Evolutionary conservation across 2,329 filamentous ascomycete species (phyloP).

Genomic region (Ceratocystis variospora): DNA sequence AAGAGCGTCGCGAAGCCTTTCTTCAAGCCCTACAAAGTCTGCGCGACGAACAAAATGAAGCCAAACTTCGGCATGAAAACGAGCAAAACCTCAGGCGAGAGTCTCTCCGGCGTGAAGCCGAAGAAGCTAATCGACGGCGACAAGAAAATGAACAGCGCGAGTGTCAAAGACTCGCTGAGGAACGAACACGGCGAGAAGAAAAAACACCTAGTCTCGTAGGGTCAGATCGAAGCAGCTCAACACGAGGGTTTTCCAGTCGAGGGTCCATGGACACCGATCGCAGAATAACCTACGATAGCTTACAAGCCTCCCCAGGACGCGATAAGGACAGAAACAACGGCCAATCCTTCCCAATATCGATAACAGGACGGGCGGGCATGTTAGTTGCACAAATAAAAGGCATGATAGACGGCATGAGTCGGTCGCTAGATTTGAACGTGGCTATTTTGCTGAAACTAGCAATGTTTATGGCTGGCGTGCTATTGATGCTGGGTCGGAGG

Average conservation of each 20-base stretch:
- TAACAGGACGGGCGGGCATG: conserved; percentile 33
- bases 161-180: conserved; percentile 39
- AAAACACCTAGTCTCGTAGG: conserved; percentile 31
- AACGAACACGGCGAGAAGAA: conserved; percentile 37
- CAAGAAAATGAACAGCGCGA: conserved; percentile 47
- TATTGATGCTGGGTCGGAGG: conserved; percentile 60
- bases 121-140: conserved; percentile 41
- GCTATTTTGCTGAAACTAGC: conserved; percentile 47
- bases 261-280: not conserved
- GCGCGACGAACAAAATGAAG: conserved; percentile 66
- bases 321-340: conserved; percentile 19
- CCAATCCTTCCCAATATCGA: conserved; percentile 24
- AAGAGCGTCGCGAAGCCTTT: conserved; percentile 81
- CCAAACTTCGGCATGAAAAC: conserved; percentile 51
- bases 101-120: conserved; percentile 40
- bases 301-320: not conserved
- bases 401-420: conserved; percentile 38
- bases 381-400: conserved; percentile 39
- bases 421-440: conserved; percentile 42
- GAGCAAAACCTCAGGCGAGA: conserved; percentile 44
- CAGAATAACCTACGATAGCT: not conserved
- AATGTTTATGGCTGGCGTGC: conserved; percentile 64
- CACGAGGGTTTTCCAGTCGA: conserved; percentile 6
- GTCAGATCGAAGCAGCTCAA: conserved; percentile 24
- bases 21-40: conserved; percentile 71